A percentile compares a stretch with the other conserved stretches of the same genome.
These are phyloP conservation scores for Skeletonema tropicum DNA, from an alignment of 108 stramenopile genomes.

Conservation along the genomic window DNA sequence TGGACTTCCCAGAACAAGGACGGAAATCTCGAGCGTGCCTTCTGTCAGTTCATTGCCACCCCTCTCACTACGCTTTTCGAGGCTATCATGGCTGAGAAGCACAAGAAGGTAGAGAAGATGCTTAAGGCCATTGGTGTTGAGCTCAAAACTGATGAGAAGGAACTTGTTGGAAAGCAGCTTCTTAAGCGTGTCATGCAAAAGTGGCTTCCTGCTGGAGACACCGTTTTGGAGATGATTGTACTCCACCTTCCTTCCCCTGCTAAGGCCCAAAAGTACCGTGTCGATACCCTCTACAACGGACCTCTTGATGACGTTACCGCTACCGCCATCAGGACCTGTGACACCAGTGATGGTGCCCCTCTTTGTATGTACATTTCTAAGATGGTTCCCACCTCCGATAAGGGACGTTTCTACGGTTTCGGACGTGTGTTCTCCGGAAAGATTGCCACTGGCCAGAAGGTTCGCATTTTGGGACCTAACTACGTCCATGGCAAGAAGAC, in stretches of 20 bases:
- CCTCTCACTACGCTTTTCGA: slow-evolving; percentile 98
- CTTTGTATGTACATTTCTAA: slow-evolving; percentile 99
- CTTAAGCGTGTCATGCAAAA: slow-evolving; percentile 99
- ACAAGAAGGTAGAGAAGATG: slow-evolving; percentile 99
- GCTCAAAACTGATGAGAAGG: slow-evolving; percentile 96
- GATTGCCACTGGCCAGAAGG: slow-evolving; percentile 99
- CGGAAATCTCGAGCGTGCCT: slow-evolving; percentile 95
- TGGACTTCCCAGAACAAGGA: slow-evolving; percentile 92
- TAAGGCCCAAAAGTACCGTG: slow-evolving; percentile 97
- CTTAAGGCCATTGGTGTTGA: slow-evolving; percentile 98
- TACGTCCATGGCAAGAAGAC: slow-evolving; percentile 99
- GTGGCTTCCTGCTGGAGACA: slow-evolving; percentile 99
- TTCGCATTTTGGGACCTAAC: slow-evolving; percentile 99
- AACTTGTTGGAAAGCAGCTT: slow-evolving; percentile 96
- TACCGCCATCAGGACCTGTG: slow-evolving; percentile 97
- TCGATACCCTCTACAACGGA: slow-evolving; percentile 97
- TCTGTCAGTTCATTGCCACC: slow-evolving; percentile 99
- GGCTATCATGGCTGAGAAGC: slow-evolving; percentile 98
- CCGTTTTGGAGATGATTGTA: slow-evolving; percentile 99
- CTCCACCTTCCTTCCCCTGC: slow-evolving; percentile 98
- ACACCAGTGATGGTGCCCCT: slow-evolving; percentile 93
- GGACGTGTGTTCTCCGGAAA: slow-evolving; percentile 99
- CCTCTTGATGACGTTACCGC: slow-evolving; percentile 98
- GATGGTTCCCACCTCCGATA: slow-evolving; percentile 99
- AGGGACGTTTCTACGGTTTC: slow-evolving; percentile 99